These are phyloP conservation scores for Aspergillus caelatus DNA, from an alignment of 2,329 filamentous ascomycete species.

Conservation along the genomic window DNA sequence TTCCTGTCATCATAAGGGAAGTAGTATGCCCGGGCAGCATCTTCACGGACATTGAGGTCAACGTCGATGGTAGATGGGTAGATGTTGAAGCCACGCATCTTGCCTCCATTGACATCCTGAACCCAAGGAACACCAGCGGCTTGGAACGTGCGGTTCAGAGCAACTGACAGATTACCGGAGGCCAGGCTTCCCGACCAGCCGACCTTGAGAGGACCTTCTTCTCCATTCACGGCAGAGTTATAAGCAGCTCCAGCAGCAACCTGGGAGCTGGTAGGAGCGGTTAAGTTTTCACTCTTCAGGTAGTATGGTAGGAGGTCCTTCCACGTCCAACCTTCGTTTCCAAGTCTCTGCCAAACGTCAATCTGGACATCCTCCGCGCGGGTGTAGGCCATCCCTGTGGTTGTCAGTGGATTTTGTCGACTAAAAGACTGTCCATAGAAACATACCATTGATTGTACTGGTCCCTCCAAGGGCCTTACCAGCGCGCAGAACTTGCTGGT, in stretches of 20 bases:
- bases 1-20: slow-evolving; percentile 45
- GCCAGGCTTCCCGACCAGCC: slow-evolving; percentile 29
- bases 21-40: slow-evolving; percentile 54
- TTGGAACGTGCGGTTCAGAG: slow-evolving; percentile 44
- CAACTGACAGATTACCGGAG: slow-evolving; percentile 27
- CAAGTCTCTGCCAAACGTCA: slow-evolving; percentile 39
- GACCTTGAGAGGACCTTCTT: slow-evolving; percentile 33
- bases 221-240: slow-evolving; percentile 31
- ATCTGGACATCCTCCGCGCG: slow-evolving; percentile 42
- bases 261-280: slow-evolving; percentile 28
- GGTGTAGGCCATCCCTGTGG: slow-evolving; percentile 42
- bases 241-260: slow-evolving; percentile 30
- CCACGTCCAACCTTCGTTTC: slow-evolving; percentile 40
- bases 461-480: slow-evolving; percentile 50
- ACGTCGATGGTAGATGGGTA: slow-evolving; percentile 48
- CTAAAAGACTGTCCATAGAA: not conserved
- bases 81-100: slow-evolving; percentile 48
- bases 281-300: slow-evolving; percentile 32
- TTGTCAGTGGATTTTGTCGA: not conserved
- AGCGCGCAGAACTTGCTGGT: slow-evolving; percentile 38
- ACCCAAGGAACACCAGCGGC: slow-evolving; percentile 43
- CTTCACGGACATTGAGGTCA: slow-evolving; percentile 44
- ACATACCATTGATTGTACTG: slow-evolving; percentile 47
- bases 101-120: slow-evolving; percentile 48
- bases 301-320: slow-evolving; percentile 34